Evolutionary conservation across 148 eudicot genomes (phyloP), one percentile per base, ranked within the genome.

Genomic region (Bassia scoparia): DNA sequence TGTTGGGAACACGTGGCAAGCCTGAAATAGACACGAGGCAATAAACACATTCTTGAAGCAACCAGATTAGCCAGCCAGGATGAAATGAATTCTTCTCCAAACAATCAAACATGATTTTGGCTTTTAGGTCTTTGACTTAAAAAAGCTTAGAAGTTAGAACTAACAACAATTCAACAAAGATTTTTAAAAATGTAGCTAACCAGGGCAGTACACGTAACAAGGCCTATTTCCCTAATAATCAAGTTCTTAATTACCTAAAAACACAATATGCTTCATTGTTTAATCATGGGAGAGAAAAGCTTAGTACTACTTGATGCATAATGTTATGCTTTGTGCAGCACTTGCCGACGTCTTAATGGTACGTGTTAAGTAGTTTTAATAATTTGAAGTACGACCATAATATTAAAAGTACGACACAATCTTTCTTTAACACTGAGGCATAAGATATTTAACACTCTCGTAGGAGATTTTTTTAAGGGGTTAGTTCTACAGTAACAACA

Each of bases 271-370:
- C 1, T 53, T 60, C 37, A 60, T 29, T 29, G 58, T n/a, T 53
- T n/a, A 21, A 53, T n/a, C 10, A 53, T n/a, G 1, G n/a, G n/a
- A n/a, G n/a, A 3, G n/a, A 20, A 0, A 53, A 4, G 58, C 26
- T 53, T 49, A 15, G 17, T 15, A 1, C 15, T 5, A 7, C 4
- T 3, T 49, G 31, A 30, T 27, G 6, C 12, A 60, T 29, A 27
- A 5, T 29, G 31, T 16, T 13, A 16, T 30, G 13, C 24, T 13
- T 18, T 24, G 14, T 2, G 43, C 15, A 7, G 20, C 23, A 24
- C 23, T 27, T 70, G 73, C 73, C 73, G 63, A 70, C 73, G 49
- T 70, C 63, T 21, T 24, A 70, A 15, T 23, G 29, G 20, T 31
- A 70, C 49, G 62, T 70, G 62, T 70, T 24, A 29, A 20, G 3